Conservation (phyloP, 2,329 filamentous ascomycete species). For the Hypomyces rosellus region DNA sequence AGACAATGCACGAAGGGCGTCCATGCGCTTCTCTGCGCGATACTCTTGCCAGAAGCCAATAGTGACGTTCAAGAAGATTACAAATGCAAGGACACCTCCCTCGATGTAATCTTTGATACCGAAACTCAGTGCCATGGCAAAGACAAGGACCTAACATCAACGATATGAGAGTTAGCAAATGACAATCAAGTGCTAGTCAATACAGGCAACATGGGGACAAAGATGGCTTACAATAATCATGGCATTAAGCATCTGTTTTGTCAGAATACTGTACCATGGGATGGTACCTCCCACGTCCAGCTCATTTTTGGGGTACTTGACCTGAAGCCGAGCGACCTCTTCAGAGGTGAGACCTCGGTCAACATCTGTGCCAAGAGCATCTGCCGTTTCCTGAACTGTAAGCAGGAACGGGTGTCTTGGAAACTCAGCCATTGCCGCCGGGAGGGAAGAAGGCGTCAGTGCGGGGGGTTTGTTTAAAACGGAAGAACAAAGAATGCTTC, state of each 20-base stretch:
- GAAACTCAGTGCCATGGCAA: slow-evolving; percentile 69
- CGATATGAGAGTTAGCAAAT: background rate
- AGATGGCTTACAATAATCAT: slow-evolving; percentile 60
- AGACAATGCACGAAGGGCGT: slow-evolving; percentile 54
- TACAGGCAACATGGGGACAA: background rate
- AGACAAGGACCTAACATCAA: slow-evolving; percentile 57
- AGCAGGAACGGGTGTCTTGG: slow-evolving; percentile 56
- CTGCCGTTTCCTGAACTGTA: slow-evolving; percentile 54
- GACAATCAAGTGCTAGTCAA: background rate
- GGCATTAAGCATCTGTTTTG: slow-evolving; percentile 69
- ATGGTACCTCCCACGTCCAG: slow-evolving; percentile 63
- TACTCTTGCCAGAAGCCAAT: slow-evolving; percentile 63
- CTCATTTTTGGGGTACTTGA: slow-evolving; percentile 61
- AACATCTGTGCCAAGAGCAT: slow-evolving; percentile 54
- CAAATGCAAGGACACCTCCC: slow-evolving; percentile 59
- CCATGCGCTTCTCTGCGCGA: slow-evolving; percentile 60
- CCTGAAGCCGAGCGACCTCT: slow-evolving; percentile 53
- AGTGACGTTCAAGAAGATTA: slow-evolving; percentile 62
- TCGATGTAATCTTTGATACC: slow-evolving; percentile 62
- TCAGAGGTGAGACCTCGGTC: slow-evolving; percentile 59
- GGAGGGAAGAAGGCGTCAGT: slow-evolving; percentile 5
- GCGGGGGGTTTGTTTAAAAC: slow-evolving; percentile 14
- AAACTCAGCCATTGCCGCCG: slow-evolving; percentile 33
- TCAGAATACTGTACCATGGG: slow-evolving; percentile 63
- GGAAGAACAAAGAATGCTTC: slow-evolving; percentile 13